Base-by-base conservation (phyloP, 2,329 filamentous ascomycete species). In the Pseudogymnoascus pannorum region DNA sequence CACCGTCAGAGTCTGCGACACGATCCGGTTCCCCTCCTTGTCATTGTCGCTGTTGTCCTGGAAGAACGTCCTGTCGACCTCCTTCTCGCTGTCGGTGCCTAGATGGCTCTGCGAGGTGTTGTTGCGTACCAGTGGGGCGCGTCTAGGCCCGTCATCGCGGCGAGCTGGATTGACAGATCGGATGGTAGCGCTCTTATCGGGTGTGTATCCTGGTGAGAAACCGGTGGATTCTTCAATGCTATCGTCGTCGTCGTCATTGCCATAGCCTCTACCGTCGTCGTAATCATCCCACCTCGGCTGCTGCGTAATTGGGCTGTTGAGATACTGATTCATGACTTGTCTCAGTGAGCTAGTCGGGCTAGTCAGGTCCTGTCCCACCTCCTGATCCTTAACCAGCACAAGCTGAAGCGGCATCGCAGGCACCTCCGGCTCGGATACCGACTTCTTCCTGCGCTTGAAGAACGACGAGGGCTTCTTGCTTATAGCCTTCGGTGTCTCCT, bases 381-480 rank as follows among this genome's bases (percentile, higher is more conserved):
- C 61, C 48, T 68, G 67, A 31, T 16, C 57, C 62, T 14, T n/a
- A 26, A 33, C 24, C 16, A 54, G 48, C 48, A 33, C 69, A 36
- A 60, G 67, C 61, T 66, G 73, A 31, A 74, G 68, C 0, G 81
- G 82, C 29, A 87, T 74, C 7, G 87, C 85, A 33, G 88, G 85
- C 38, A 81, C 81, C 20, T 84, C 80, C 48, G 68, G 74, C 65
- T 95, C 92, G 12, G 85, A 83, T 33, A 91, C 75, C 4, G 92
- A 96, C 81, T 93, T 95, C 82, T 97, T 97, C 65, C 92, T 84
- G 63, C 94, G 83, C 64, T 94, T 84, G 77, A 97, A 97, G 76
- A 99, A 97, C 0, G 91, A 93, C 1, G 93, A 95, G 3, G 91
- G 85, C 74, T 97, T 97, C 78, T 97, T 97, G 69, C 90, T 89